A percentile compares a stretch with the other conserved stretches of the same genome.
Conservation (phyloP, 2,329 filamentous ascomycete species). For the Fusarium algeriense region DNA sequence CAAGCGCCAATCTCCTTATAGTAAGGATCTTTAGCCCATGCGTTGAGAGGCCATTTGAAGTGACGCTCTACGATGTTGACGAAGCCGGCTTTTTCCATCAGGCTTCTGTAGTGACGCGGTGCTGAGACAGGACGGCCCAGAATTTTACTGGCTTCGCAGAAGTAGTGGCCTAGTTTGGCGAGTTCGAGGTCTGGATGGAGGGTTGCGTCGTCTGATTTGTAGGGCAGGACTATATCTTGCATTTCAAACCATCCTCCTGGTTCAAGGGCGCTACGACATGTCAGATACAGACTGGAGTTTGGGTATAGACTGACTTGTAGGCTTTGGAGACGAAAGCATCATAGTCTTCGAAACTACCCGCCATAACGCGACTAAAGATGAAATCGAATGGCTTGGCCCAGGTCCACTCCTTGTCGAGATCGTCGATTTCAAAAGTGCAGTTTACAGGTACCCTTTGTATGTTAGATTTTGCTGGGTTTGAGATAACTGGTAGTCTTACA, state of each 20-base stretch:
- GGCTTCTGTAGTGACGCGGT: neutral
- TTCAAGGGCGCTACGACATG: neutral
- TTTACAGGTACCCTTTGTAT: neutral
- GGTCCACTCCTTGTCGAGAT: conserved; percentile 23
- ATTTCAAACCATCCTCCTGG: neutral
- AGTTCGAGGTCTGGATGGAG: neutral
- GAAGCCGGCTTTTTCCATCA: neutral
- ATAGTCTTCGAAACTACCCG: neutral
- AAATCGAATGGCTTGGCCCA: conserved; percentile 1
- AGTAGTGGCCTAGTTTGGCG: neutral
- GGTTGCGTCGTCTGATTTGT: neutral
- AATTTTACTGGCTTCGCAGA: neutral
- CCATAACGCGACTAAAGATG: neutral
- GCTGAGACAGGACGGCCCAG: neutral
- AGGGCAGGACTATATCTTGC: neutral
- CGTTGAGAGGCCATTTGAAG: neutral
- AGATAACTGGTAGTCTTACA: neutral
- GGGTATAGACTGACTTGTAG: neutral
- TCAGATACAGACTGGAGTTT: neutral
- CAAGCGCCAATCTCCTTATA: neutral
- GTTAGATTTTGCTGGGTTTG: neutral
- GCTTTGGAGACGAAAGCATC: neutral
- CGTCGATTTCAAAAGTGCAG: conserved; percentile 15
- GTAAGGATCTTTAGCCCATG: neutral
- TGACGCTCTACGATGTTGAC: neutral